phyloP scores from a whole-genome alignment of 257 asterid genomes.

The Penstemon barbatus region DNA sequence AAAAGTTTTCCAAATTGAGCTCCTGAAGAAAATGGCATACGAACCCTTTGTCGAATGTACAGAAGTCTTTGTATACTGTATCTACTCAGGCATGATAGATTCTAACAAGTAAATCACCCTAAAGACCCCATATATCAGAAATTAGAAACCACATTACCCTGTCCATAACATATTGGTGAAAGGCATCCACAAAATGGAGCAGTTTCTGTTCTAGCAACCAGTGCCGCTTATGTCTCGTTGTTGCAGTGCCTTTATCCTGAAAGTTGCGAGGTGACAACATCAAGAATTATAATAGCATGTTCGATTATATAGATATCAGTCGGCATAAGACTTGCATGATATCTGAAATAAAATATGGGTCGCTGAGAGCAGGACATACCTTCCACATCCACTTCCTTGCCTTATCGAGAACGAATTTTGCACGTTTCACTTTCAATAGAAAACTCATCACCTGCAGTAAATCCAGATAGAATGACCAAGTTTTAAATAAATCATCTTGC shows the following conservation, averaged over 20 bases:
- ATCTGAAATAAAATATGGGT: constrained; percentile 19
- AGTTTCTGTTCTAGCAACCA: constrained; percentile 93
- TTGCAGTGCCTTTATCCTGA: constrained; percentile 70
- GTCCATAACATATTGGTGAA: constrained; percentile 99
- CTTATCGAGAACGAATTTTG: constrained; percentile 92
- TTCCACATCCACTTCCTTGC: constrained; percentile 98
- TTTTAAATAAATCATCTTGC: constrained; percentile 14
- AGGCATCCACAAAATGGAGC: constrained; percentile 96
- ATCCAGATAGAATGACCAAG: constrained; percentile 28
- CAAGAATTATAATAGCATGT: constrained; percentile 19
- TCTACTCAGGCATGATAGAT: constrained; percentile 14
- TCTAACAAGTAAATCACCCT: constrained; percentile 1
- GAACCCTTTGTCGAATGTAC: background rate
- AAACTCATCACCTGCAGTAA: constrained; percentile 81
- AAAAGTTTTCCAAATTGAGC: constrained; percentile 1
- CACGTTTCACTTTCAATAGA: constrained; percentile 90
- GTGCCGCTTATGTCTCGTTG: constrained; percentile 71
- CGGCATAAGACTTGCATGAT: constrained; percentile 9
- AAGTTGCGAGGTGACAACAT: constrained; percentile 25
- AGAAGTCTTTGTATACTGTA: background rate
- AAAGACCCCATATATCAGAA: constrained; percentile 12
- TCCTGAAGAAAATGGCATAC: background rate
- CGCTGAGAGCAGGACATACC: constrained; percentile 43
- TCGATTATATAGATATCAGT: constrained; percentile 12
- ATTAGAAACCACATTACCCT: constrained; percentile 53